Conservation (phyloP, 352 stramenopile species). For the Thraustochytrium sp. region DNA sequence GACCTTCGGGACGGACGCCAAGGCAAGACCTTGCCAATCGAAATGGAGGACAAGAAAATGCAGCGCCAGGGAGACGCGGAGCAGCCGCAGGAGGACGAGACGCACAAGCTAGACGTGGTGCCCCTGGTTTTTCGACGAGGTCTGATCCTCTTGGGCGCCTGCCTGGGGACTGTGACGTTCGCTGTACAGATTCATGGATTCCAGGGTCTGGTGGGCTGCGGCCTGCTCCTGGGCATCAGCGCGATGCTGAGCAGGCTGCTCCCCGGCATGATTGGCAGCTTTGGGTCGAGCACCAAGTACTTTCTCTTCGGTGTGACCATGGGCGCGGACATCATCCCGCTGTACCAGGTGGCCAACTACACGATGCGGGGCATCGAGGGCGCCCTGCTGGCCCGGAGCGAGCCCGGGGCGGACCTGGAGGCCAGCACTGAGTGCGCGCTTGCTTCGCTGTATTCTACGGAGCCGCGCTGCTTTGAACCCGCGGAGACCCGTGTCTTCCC, state of each 20-base stretch:
- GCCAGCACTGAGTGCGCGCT: background rate
- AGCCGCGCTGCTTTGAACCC: background rate
- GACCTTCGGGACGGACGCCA: no score
- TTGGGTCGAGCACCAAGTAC: background rate
- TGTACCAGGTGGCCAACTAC: background rate
- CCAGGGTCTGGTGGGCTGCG: background rate
- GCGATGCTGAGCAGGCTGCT: background rate
- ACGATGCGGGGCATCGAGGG: background rate
- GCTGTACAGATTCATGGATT: background rate
- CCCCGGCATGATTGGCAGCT: background rate
- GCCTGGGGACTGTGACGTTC: background rate
- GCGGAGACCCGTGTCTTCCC: background rate
- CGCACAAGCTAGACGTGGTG: no score
- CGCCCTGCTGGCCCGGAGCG: background rate
- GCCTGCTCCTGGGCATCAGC: background rate
- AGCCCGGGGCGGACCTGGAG: background rate
- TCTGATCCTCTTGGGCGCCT: background rate
- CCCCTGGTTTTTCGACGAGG: background rate
- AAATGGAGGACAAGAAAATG: no score
- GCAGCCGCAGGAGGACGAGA: no score
- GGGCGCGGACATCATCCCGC: background rate
- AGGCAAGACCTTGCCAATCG: no score
- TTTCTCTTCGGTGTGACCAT: conserved; percentile 7
- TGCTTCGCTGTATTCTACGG: background rate
- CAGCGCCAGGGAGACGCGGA: no score